Conservation (phyloP, 345 rosid genomes). For the Eucalyptus cloeziana region DNA sequence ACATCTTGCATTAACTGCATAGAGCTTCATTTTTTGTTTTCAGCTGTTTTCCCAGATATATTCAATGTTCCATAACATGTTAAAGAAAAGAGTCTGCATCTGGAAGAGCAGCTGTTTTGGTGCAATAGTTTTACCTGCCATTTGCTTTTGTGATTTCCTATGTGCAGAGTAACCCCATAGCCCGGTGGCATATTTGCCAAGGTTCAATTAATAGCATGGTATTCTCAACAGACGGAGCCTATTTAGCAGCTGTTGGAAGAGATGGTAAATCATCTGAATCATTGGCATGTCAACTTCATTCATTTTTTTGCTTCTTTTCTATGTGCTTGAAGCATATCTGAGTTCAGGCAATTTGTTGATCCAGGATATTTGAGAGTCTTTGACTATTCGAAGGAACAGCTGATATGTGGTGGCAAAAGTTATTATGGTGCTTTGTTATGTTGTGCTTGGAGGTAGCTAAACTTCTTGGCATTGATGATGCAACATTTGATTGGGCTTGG, state of each 20-base stretch:
- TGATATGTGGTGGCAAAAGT: slow-evolving; percentile 61
- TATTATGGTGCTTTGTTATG: slow-evolving; percentile 72
- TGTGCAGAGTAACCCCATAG: slow-evolving; percentile 91
- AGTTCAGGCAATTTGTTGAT: slow-evolving; percentile 1
- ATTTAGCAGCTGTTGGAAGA: slow-evolving; percentile 97
- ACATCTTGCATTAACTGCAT: neutral
- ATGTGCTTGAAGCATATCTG: neutral
- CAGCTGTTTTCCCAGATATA: neutral
- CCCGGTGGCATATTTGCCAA: slow-evolving; percentile 98
- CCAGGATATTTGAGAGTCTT: slow-evolving; percentile 91
- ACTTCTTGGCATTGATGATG: neutral
- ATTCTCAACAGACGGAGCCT: slow-evolving; percentile 75
- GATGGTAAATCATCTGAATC: slow-evolving; percentile 45
- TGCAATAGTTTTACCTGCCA: neutral
- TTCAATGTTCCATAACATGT: neutral
- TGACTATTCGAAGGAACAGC: slow-evolving; percentile 61
- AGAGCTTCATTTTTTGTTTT: neutral
- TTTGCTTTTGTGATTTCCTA: neutral
- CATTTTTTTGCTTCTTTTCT: neutral
- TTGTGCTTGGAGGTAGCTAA: slow-evolving; percentile 66
- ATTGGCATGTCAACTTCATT: neutral
- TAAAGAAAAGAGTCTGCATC: neutral
- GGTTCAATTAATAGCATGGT: slow-evolving; percentile 85
- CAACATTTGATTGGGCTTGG: neutral
- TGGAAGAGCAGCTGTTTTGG: neutral